Conservation (phyloP, 208 protist species). For the Entamoeba histolytica region DNA sequence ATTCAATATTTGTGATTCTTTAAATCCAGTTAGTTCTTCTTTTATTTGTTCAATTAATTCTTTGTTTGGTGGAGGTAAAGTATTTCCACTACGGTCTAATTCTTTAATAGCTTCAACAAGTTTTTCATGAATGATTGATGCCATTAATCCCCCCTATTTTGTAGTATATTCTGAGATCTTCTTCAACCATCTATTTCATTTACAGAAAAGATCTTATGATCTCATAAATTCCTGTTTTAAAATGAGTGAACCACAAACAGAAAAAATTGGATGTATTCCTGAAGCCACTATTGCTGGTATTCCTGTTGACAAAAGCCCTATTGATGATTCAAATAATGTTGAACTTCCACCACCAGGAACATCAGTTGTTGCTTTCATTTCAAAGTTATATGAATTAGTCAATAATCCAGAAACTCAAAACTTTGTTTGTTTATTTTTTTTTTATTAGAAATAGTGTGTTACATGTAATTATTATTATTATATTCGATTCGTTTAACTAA, state of each 20-base stretch:
- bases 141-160: not conserved
- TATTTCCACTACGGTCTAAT: not conserved
- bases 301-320: not conserved
- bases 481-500: no score
- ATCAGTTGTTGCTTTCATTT: not conserved
- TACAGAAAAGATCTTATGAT: not conserved
- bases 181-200: not conserved
- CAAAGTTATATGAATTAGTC: not conserved
- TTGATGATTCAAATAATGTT: not conserved
- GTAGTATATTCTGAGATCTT: not conserved
- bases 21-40: not conserved
- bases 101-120: not conserved
- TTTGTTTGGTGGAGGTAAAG: not conserved
- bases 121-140: not conserved
- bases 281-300: not conserved
- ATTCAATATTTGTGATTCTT: not conserved
- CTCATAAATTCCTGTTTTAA: not conserved
- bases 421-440: not conserved
- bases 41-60: not conserved
- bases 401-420: not conserved
- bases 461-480: no score
- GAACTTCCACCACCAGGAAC: not conserved
- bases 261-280: not conserved
- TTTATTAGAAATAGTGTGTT: not conserved
- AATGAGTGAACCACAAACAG: not conserved